Evolutionary conservation across 2,329 filamentous ascomycete species (phyloP).

Genomic region (Penicillium freii): DNA sequence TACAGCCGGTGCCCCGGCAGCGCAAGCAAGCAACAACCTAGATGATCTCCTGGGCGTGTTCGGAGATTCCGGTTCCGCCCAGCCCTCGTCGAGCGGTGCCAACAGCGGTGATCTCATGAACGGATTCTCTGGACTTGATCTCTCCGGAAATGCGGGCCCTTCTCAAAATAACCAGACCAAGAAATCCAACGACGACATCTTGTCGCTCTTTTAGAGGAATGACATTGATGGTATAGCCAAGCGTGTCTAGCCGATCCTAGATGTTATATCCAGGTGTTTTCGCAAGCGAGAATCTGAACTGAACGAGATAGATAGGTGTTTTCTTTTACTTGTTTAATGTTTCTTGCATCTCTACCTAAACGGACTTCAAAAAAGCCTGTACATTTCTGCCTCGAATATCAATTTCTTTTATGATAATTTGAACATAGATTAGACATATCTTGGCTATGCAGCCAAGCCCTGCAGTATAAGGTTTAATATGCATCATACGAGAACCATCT

Average conservation of each 20-base stretch:
- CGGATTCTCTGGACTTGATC: constrained; percentile 77
- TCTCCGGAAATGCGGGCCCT: constrained; percentile 53
- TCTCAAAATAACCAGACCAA: constrained; percentile 35
- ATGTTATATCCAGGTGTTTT: constrained; percentile 24
- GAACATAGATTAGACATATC: background rate
- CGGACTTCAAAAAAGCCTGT: constrained; percentile 24
- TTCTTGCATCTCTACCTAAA: constrained; percentile 14
- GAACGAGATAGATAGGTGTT: constrained; percentile 27
- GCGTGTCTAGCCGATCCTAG: no score
- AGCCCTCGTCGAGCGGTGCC: constrained; percentile 33
- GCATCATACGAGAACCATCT: background rate
- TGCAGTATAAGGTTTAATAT: background rate
- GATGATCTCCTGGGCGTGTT: constrained; percentile 78
- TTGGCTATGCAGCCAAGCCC: background rate
- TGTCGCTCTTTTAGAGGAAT: constrained; percentile 52
- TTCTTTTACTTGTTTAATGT: constrained; percentile 22
- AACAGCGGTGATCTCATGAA: constrained; percentile 63
- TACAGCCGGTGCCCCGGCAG: constrained; percentile 35
- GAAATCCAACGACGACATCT: constrained; percentile 56
- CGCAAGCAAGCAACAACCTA: constrained; percentile 57
- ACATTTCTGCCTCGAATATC: constrained; percentile 15
- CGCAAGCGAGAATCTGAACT: constrained; percentile 25
- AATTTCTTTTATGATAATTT: background rate
- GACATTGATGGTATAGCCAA: constrained; percentile 11
- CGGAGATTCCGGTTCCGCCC: constrained; percentile 49